Conservation (phyloP, 164 flowering plant species). For the Umbilicus rupestris region DNA sequence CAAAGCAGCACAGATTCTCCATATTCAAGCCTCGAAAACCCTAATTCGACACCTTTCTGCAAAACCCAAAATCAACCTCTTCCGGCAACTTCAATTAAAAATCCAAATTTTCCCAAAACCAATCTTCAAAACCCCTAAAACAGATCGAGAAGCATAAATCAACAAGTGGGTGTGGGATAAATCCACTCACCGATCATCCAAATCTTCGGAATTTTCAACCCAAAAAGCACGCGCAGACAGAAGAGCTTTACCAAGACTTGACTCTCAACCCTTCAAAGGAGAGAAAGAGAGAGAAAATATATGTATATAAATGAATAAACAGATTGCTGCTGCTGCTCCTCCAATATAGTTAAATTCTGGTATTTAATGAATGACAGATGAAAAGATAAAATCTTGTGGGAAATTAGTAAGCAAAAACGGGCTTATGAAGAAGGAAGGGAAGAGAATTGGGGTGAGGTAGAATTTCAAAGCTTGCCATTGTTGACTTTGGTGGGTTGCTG, state of each 20-base stretch:
- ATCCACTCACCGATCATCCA: slow-evolving; percentile 27
- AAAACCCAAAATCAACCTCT: slow-evolving; percentile 22
- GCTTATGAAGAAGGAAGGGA: background rate
- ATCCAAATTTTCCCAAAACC: slow-evolving; percentile 13
- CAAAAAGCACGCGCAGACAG: slow-evolving; percentile 8
- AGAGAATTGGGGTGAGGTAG: background rate
- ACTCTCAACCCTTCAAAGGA: too few species aligned
- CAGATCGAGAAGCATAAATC: slow-evolving; percentile 2
- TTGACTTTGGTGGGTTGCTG: slow-evolving; percentile 8
- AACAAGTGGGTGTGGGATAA: slow-evolving; percentile 15
- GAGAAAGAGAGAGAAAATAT: too few species aligned
- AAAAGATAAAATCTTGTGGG: background rate
- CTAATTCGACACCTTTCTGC: background rate
- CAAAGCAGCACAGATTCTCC: slow-evolving; percentile 37
- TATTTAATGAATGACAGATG: background rate
- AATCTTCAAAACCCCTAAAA: slow-evolving; percentile 2
- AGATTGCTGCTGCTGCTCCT: background rate
- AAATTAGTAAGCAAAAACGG: too few species aligned
- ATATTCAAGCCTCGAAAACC: slow-evolving; percentile 13
- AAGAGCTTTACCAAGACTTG: slow-evolving; percentile 11
- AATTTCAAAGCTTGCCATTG: slow-evolving; percentile 5
- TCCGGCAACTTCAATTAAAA: background rate
- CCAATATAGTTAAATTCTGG: background rate
- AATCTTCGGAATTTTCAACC: slow-evolving; percentile 15
- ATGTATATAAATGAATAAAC: background rate